A percentile compares a stretch with the other conserved stretches of the same genome.
phyloP scores from a whole-genome alignment of 1,139 yeast species.

The Geotrichum klebahnii region DNA sequence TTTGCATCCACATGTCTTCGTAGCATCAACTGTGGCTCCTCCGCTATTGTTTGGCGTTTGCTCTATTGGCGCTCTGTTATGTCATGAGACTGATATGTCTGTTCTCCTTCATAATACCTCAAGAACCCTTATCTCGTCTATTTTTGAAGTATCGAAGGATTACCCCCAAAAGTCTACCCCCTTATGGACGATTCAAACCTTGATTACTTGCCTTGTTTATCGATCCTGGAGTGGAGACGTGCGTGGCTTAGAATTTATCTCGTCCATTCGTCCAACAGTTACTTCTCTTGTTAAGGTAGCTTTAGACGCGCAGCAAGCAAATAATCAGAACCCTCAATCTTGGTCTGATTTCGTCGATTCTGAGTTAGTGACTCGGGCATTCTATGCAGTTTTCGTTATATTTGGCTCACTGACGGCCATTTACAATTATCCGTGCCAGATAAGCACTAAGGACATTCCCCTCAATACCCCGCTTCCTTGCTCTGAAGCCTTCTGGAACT shows the following conservation, averaged over 20 bases:
- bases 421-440: slow-evolving; percentile 33
- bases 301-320: slow-evolving; percentile 14
- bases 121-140: slow-evolving; percentile 26
- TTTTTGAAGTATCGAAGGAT: background rate
- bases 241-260: slow-evolving; percentile 34
- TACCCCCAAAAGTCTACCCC: slow-evolving; percentile 25
- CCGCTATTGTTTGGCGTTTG: slow-evolving; percentile 37
- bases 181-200: slow-evolving; percentile 36
- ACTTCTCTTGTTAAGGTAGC: slow-evolving; percentile 27
- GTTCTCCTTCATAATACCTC: slow-evolving; percentile 32
- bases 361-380: slow-evolving; percentile 36
- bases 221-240: slow-evolving; percentile 38
- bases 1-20: slow-evolving; percentile 37
- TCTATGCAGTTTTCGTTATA: slow-evolving; percentile 34
- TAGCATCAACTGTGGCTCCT: slow-evolving; percentile 34
- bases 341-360: slow-evolving; percentile 23
- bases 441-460: slow-evolving; percentile 14
- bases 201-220: slow-evolving; percentile 33
- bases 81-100: slow-evolving; percentile 35
- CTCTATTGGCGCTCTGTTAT: slow-evolving; percentile 38
- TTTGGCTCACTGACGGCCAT: slow-evolving; percentile 35
- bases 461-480: slow-evolving; percentile 32
- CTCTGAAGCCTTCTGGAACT: slow-evolving; percentile 37
- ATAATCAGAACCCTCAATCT: background rate
- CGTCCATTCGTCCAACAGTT: slow-evolving; percentile 30